Evolutionary conservation across 2,329 filamentous ascomycete genomes (phyloP), one percentile per base, ranked within the genome.

Genomic region (Tolypocladium paradoxum): DNA sequence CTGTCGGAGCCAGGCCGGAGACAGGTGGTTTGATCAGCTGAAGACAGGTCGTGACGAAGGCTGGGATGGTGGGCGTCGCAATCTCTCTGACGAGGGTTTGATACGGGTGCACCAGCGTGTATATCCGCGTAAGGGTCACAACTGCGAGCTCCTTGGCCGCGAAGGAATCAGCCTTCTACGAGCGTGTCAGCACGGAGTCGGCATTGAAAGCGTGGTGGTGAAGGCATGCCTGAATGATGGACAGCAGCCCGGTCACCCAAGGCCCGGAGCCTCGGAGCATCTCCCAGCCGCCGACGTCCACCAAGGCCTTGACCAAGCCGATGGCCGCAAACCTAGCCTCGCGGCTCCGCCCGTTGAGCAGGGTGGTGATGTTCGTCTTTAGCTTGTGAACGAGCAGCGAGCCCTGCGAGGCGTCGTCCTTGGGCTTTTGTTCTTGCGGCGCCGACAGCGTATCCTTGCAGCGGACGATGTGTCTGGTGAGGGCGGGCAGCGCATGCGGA

Each of bases 221-320:
- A 7, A 22, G n/a, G 46, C 55, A n/a, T 70, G 88, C 86, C 68
- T 84, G 83, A 37, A 96, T 68, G 52, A 95, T 80, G 1, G 79
- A 78, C 50, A 96, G 70, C 34, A 96, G 72, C n/a, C 82, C 84
- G 59, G 81, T 77, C 56, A 93, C 84, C 88, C 92, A 96, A 3
- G 83, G 76, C 61, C 84, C 83, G 35, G 81, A 82, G 51, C 82
- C 83, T 57, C 84, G 83, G 55, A 96, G 75, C 54, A 87, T 82
- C 64, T 95, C 89, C 83, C 87, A 90, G 47, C 90, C 90, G 27
- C 90, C 90, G 40, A 87, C 82, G 62, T 96, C 91, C 45, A 96
- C 75, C 5, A 85, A 75, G 4, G 87, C 81, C 71, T 96, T 96
- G 68, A 90, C 80, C 49, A 96, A 71, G 18, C 87, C 83, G 45